These are phyloP conservation scores for Clathrus columnatus DNA, from an alignment of 768 basidiomycete species.

Conservation along the genomic window DNA sequence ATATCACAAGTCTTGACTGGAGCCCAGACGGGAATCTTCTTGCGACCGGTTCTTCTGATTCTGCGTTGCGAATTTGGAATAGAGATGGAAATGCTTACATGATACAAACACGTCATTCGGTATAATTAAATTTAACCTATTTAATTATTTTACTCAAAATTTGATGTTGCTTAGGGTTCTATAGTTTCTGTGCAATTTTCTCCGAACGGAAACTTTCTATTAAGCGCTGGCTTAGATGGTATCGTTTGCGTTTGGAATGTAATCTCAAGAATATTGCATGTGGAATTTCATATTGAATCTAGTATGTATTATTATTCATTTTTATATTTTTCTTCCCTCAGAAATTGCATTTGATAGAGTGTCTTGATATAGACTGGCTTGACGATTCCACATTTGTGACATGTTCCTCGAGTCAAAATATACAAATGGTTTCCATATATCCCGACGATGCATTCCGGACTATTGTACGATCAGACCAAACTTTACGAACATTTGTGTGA, in stretches of 20 bases:
- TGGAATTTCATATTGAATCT: slow-evolving; percentile 57
- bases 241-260: slow-evolving; percentile 77
- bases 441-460: slow-evolving; percentile 46
- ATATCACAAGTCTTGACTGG: slow-evolving; percentile 75
- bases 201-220: slow-evolving; percentile 58
- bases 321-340: neutral
- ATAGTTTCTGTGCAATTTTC: slow-evolving; percentile 78
- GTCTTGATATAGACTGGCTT: slow-evolving; percentile 76
- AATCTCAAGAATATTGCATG: slow-evolving; percentile 46
- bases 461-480: slow-evolving; percentile 40
- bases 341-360: slow-evolving; percentile 35
- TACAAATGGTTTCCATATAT: slow-evolving; percentile 53
- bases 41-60: slow-evolving; percentile 73
- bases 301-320: slow-evolving; percentile 32
- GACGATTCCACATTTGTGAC: slow-evolving; percentile 62
- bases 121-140: slow-evolving; percentile 17
- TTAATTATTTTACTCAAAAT: slow-evolving; percentile 4
- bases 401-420: slow-evolving; percentile 59
- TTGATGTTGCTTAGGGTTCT: slow-evolving; percentile 46
- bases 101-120: slow-evolving; percentile 28
- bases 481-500: neutral
- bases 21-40: slow-evolving; percentile 62
- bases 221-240: slow-evolving; percentile 71
- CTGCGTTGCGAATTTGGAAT: slow-evolving; percentile 60
- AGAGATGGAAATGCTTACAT: slow-evolving; percentile 54